Percentiles rank a stretch among this genome's conserved stretches.
Evolutionary conservation across 768 basidiomycete species (phyloP).

Genomic region (Omphalotus guepiniiformis): DNA sequence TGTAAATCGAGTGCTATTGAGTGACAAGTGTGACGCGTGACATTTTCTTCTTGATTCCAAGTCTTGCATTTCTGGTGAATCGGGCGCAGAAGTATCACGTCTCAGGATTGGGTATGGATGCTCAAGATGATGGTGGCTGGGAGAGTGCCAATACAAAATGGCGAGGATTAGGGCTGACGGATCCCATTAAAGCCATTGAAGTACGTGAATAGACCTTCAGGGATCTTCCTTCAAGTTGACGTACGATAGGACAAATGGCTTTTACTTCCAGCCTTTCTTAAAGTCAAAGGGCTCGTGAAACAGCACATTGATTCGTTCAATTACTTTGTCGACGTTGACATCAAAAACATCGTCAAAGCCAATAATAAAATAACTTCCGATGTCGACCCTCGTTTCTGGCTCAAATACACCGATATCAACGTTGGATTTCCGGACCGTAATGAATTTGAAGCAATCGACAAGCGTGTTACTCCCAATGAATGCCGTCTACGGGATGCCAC

Average conservation of each 20-base stretch:
- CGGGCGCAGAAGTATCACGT: no score
- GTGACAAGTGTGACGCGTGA: no score
- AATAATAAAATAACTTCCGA: constrained; percentile 95
- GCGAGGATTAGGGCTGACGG: constrained; percentile 78
- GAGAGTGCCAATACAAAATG: constrained; percentile 56
- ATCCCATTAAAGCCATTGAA: constrained; percentile 88
- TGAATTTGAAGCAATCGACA: constrained; percentile 74
- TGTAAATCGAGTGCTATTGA: background rate
- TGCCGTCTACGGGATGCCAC: constrained; percentile 94
- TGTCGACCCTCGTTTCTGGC: constrained; percentile 93
- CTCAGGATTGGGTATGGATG: constrained; percentile 7
- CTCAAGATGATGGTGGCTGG: constrained; percentile 48
- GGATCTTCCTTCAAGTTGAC: constrained; percentile 7
- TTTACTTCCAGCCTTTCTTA: constrained; percentile 90
- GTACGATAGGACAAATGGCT: constrained; percentile 92
- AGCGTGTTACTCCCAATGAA: constrained; percentile 91
- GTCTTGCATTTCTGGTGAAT: no score
- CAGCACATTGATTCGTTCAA: constrained; percentile 99
- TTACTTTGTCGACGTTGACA: constrained; percentile 95
- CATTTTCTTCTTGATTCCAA: no score
- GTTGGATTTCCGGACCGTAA: constrained; percentile 90
- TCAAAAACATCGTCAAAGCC: constrained; percentile 93
- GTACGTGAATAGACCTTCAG: constrained; percentile 39
- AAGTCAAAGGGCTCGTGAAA: constrained; percentile 98
- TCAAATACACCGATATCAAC: constrained; percentile 93